phyloP scores from a whole-genome alignment of 257 asterid genomes.

The Gentiana dahurica region DNA sequence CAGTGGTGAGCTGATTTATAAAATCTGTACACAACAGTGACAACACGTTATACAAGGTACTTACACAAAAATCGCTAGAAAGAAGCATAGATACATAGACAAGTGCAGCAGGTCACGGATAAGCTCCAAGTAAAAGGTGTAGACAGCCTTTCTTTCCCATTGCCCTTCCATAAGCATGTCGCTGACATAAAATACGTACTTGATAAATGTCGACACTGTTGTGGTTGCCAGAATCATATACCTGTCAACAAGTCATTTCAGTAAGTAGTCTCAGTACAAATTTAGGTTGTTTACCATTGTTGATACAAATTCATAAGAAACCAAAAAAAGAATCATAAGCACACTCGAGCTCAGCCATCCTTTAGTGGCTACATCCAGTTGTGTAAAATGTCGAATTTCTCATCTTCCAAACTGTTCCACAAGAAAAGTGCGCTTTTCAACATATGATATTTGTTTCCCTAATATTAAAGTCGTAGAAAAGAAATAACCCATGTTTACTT shows the following conservation, averaged over 20 bases:
- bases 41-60: constrained; percentile 14
- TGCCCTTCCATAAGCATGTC: constrained; percentile 99
- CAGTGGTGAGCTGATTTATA: no score
- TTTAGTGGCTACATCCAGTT: no score
- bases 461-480: neutral
- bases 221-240: constrained; percentile 92
- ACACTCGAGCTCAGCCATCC: neutral
- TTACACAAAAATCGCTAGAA: constrained; percentile 90
- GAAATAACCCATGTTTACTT: constrained; percentile 21
- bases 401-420: no score
- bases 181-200: constrained; percentile 65
- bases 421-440: no score
- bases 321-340: neutral
- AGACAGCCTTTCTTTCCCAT: constrained; percentile 96
- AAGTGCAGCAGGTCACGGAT: constrained; percentile 80
- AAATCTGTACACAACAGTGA: neutral
- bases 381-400: no score
- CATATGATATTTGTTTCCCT: no score
- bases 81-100: constrained; percentile 95
- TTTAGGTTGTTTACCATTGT: neutral
- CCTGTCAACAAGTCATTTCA: constrained; percentile 28
- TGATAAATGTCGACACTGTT: constrained; percentile 72
- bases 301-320: neutral
- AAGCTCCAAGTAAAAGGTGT: constrained; percentile 90
- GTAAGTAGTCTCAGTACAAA: constrained; percentile 1